Evolutionary conservation across 208 protist genomes (phyloP).

Genomic region (Leishmania turanica): DNA sequence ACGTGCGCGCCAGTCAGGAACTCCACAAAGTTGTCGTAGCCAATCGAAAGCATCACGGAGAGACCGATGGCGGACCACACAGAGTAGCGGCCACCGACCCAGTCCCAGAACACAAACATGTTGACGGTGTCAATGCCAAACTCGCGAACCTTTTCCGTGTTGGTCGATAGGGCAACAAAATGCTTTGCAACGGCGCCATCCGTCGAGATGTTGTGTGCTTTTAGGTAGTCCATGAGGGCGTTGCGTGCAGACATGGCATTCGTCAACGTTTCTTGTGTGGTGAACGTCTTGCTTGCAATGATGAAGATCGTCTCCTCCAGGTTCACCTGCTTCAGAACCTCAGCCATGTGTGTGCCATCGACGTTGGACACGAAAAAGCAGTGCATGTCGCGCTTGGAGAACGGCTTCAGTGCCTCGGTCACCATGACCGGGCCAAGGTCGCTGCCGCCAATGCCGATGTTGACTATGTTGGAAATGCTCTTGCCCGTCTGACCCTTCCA

Average conservation of each 20-base stretch:
- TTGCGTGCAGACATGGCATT: constrained; percentile 93
- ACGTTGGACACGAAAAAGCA: constrained; percentile 98
- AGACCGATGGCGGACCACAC: constrained; percentile 98
- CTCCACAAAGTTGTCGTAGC: constrained; percentile 95
- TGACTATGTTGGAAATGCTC: constrained; percentile 95
- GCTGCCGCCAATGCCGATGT: constrained; percentile 98
- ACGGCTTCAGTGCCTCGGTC: constrained; percentile 93
- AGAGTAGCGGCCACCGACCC: constrained; percentile 98
- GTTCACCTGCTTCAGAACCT: constrained; percentile 83
- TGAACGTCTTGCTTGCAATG: constrained; percentile 98
- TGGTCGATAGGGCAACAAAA: constrained; percentile 98
- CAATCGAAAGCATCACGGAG: constrained; percentile 95
- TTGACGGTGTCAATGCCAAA: constrained; percentile 97
- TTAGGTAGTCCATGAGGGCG: constrained; percentile 84
- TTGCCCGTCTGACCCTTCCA: constrained; percentile 96
- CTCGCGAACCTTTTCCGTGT: constrained; percentile 84
- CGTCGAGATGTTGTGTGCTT: constrained; percentile 38
- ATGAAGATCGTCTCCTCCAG: constrained; percentile 97
- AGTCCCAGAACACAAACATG: constrained; percentile 99
- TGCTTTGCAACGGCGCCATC: constrained; percentile 93
- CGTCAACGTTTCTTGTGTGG: constrained; percentile 97
- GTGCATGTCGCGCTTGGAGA: constrained; percentile 63
- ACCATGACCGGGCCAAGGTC: constrained; percentile 97
- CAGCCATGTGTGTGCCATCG: constrained; percentile 96
- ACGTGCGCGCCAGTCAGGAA: constrained; percentile 91